phyloP scores from a whole-genome alignment of 768 basidiomycete genomes.

The Lentinula raphanica region DNA sequence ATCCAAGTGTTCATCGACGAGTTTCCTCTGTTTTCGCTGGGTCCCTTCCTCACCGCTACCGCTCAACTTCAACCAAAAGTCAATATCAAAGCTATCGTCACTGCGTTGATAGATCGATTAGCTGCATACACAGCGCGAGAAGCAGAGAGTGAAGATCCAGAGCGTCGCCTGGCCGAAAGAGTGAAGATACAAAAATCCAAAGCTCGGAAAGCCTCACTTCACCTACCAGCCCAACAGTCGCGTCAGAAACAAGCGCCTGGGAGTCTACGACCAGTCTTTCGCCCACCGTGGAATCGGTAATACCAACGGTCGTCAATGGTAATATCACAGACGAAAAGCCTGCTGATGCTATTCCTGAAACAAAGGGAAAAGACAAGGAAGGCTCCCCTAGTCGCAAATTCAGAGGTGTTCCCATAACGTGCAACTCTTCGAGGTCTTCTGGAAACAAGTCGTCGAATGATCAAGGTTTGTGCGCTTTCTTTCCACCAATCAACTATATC shows the following conservation, averaged over 20 bases:
- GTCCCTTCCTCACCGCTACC: slow-evolving; percentile 92
- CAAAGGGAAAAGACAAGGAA: slow-evolving; percentile 62
- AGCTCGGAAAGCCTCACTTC: slow-evolving; percentile 48
- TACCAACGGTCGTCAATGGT: neutral
- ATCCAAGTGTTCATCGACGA: slow-evolving; percentile 99
- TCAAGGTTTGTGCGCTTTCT: slow-evolving; percentile 63
- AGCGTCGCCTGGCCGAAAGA: slow-evolving; percentile 80
- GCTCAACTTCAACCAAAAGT: slow-evolving; percentile 97
- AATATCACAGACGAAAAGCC: neutral
- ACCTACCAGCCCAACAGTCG: slow-evolving; percentile 24
- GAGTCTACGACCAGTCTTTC: slow-evolving; percentile 32
- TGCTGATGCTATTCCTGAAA: slow-evolving; percentile 21
- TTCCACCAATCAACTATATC: slow-evolving; percentile 5
- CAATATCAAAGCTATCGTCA: slow-evolving; percentile 98
- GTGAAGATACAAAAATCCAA: slow-evolving; percentile 70
- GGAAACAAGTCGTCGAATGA: slow-evolving; percentile 97
- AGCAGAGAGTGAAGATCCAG: slow-evolving; percentile 93
- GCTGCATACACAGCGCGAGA: slow-evolving; percentile 96
- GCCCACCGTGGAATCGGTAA: slow-evolving; percentile 15
- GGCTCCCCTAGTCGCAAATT: slow-evolving; percentile 67
- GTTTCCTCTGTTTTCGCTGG: slow-evolving; percentile 94
- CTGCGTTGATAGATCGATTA: slow-evolving; percentile 92
- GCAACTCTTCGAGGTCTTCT: slow-evolving; percentile 95
- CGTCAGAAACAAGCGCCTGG: slow-evolving; percentile 43
- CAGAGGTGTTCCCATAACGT: slow-evolving; percentile 92